A percentile compares a stretch with the other conserved stretches of the same genome.
phyloP scores from a whole-genome alignment of 2,329 filamentous ascomycete species.

The Aspergillus texensis region DNA sequence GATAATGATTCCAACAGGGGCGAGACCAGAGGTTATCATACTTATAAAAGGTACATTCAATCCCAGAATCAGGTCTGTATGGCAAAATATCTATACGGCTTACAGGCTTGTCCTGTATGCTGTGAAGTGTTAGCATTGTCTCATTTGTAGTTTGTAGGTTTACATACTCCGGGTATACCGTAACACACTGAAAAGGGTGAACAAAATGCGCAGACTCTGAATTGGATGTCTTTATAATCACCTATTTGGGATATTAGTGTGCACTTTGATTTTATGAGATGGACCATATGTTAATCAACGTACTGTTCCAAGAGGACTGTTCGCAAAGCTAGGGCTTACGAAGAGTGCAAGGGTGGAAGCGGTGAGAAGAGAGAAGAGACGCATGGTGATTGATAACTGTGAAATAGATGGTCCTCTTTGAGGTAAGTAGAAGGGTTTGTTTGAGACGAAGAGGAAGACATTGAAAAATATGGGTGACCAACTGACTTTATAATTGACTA shows the following conservation, averaged over 20 bases:
- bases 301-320: not conserved
- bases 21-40: not conserved
- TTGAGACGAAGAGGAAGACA: not conserved
- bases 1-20: not conserved
- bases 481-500: not conserved
- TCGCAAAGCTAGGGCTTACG: not conserved
- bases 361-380: not conserved
- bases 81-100: not conserved
- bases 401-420: not conserved
- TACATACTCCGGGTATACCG: not conserved
- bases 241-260: not conserved
- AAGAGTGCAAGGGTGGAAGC: not conserved
- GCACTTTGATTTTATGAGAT: not conserved
- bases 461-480: not conserved
- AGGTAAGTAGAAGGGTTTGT: not conserved
- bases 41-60: not conserved
- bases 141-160: not conserved
- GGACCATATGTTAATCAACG: not conserved
- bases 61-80: not conserved
- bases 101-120: too few relatives aligned
- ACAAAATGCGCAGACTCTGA: not conserved
- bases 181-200: too few relatives aligned
- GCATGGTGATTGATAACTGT: not conserved
- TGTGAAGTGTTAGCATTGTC: not conserved
- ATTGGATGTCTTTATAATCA: not conserved